These are phyloP conservation scores for Mrakia frigida DNA, from an alignment of 768 basidiomycete species.

Conservation along the genomic window DNA sequence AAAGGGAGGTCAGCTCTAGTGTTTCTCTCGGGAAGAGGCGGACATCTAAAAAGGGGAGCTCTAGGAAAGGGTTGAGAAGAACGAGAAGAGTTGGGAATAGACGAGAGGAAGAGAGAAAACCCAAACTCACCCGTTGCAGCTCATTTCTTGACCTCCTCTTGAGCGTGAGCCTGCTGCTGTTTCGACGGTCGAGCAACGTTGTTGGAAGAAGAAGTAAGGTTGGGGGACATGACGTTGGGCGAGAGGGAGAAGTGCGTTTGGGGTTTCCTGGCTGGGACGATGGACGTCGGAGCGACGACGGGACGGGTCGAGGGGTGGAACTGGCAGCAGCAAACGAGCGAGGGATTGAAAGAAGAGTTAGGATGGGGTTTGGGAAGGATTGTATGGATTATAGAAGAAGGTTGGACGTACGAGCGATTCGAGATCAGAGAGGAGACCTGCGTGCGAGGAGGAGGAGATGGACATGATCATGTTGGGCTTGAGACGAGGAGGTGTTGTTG, in stretches of 20 bases:
- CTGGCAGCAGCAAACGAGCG: neutral
- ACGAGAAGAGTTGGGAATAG: too few species aligned
- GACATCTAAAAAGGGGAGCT: too few species aligned
- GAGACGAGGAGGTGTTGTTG: neutral
- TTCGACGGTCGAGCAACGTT: neutral
- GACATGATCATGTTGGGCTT: neutral
- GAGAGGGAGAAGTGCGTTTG: constrained; percentile 6
- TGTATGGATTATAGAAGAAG: too few species aligned
- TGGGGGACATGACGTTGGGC: neutral
- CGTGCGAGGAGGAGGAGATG: constrained; percentile 5
- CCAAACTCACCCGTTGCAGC: neutral
- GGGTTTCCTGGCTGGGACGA: neutral
- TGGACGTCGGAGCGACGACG: neutral
- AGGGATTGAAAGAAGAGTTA: constrained; percentile 3
- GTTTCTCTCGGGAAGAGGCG: too few species aligned
- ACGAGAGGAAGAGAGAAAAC: too few species aligned
- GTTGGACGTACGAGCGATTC: neutral
- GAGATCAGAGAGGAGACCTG: neutral
- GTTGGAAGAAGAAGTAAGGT: too few species aligned
- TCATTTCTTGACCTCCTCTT: neutral
- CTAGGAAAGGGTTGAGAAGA: too few species aligned
- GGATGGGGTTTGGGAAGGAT: too few species aligned
- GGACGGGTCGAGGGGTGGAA: neutral
- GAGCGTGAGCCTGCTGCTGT: neutral
- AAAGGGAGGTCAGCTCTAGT: too few species aligned